phyloP scores from a whole-genome alignment of 73 alveolate species.

The Paramecium pentaurelia region DNA sequence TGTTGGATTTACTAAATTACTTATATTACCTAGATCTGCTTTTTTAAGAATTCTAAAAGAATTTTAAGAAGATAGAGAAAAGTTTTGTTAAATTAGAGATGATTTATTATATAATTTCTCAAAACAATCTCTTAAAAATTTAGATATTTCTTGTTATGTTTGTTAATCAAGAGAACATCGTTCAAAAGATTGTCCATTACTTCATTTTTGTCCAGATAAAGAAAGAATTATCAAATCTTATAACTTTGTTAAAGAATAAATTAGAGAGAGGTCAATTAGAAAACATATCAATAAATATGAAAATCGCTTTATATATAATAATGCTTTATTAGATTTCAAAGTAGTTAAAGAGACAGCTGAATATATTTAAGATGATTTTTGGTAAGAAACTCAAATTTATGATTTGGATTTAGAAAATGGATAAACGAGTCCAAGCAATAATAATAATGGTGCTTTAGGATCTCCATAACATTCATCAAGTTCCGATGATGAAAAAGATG shows the following conservation, averaged over 20 bases:
- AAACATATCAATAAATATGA: not conserved
- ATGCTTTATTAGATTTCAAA: not conserved
- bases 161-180: not conserved
- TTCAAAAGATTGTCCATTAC: not conserved
- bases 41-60: not conserved
- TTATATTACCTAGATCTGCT: not conserved
- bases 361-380: conserved; percentile 17
- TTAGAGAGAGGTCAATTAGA: not conserved
- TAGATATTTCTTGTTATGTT: not conserved
- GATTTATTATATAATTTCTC: not conserved
- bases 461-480: not conserved
- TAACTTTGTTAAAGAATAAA: not conserved
- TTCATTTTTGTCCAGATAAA: not conserved
- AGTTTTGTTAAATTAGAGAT: conserved; percentile 22
- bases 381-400: conserved; percentile 32
- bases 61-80: conserved; percentile 13
- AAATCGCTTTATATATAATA: not conserved
- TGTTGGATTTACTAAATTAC: conserved; percentile 1
- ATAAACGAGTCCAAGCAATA: not conserved
- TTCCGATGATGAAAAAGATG: not conserved
- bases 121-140: not conserved
- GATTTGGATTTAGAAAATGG: not conserved
- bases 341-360: not conserved
- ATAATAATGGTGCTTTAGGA: not conserved
- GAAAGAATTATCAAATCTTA: not conserved